Base-by-base conservation (phyloP, 768 basidiomycete genomes). In the Termitomyces bulborhizus region DNA sequence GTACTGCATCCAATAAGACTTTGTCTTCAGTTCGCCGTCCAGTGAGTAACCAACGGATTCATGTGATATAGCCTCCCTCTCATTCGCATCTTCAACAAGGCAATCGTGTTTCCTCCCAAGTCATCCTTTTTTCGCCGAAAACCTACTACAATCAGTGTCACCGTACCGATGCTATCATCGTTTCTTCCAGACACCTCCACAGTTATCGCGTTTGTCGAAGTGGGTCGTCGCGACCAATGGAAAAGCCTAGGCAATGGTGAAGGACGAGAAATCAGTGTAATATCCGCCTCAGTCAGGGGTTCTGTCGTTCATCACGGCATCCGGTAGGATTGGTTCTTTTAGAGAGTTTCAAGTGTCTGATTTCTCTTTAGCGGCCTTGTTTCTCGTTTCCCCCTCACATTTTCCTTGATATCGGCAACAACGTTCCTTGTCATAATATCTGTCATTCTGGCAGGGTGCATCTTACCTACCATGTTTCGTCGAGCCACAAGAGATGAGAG, bases 221-320 rank as follows among this genome's bases (percentile, higher is more conserved):
- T 93, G 42, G 91, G 91, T 4, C 82, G 91, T 42, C 74, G 69
- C 12, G 91, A 93, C 65, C 72, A 73, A 32, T 93, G 91, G 91
- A 83, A 69, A 66, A 78, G 71, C 29, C 46, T 93, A 21, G 89
- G 89, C 6, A 71, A 67, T 13, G 90, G 89, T 2, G 73, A 85
- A 68, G 87, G 82, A 15, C 83, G 85, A 51, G 91, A 93, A 66
- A 62, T 93, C 3, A 86, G 79, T 58, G 81, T 93, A 8, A 63
- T 78, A 31, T 74, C 80, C 21, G 86, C 88, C 21, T 77, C 74
- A 37, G 60, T 93, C 42, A 75, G 71, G 53, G 90, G 90, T 8
- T 69, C 72, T 18, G 79, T 88, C 31, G 76, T 80, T 37, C 86
- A 82, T 58, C 79, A 77, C 57, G 90, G 91, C 36, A 69, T 92